Conservation (phyloP, 2,329 filamentous ascomycete genomes). For the Monilinia polystroma region DNA sequence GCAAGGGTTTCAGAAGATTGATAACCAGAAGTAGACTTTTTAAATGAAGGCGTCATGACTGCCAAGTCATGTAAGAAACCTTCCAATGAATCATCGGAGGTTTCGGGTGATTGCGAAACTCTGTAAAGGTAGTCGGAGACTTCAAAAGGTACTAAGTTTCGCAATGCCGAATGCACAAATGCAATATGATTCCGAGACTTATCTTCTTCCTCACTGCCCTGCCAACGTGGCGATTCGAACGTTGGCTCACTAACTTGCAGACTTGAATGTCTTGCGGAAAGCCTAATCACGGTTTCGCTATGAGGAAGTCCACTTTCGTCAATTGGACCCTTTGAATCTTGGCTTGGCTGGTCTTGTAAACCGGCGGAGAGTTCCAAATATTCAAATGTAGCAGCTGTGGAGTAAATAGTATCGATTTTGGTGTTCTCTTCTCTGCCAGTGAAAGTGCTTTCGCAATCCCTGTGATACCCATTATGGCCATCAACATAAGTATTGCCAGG, state of each 20-base stretch:
- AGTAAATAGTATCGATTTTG: background rate
- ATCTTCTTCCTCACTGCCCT: background rate
- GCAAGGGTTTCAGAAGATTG: background rate
- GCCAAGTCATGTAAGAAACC: background rate
- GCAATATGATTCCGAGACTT: slow-evolving; percentile 6
- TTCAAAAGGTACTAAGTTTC: slow-evolving; percentile 19
- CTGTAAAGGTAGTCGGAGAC: slow-evolving; percentile 18
- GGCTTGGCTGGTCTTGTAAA: background rate
- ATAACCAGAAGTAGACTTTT: background rate
- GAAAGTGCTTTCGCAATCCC: background rate
- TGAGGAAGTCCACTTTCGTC: background rate
- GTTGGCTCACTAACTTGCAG: slow-evolving; percentile 4
- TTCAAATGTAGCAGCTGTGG: background rate
- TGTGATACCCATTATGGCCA: background rate
- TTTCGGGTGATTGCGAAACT: slow-evolving; percentile 3
- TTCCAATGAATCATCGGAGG: background rate
- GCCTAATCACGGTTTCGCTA: slow-evolving; percentile 11
- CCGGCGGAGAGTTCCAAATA: background rate
- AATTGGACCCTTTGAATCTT: background rate
- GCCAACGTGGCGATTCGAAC: background rate
- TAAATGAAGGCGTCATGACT: background rate
- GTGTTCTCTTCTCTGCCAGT: background rate
- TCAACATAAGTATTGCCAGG: background rate
- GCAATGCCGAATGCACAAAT: slow-evolving; percentile 11
- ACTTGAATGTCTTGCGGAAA: slow-evolving; percentile 10